Percentiles rank a stretch among this genome's conserved stretches.
These are phyloP conservation scores for Crithidia bombi DNA, from an alignment of 208 protist genomes.

Conservation along the genomic window DNA sequence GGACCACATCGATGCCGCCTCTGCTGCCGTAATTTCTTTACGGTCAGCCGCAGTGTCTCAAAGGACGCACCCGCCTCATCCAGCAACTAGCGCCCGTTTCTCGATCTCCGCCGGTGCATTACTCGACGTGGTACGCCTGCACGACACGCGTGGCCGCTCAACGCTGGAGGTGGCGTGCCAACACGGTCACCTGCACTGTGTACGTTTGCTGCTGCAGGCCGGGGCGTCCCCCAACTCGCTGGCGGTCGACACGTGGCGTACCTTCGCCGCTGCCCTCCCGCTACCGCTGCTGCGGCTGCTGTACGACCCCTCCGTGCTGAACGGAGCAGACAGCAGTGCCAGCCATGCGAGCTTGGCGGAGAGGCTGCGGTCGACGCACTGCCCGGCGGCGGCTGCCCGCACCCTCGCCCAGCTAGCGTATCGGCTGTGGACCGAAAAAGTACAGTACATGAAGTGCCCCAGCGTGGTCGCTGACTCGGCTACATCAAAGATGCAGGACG, in stretches of 20 bases:
- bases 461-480: not conserved
- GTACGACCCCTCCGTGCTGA: conserved; percentile 27
- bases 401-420: conserved; percentile 39
- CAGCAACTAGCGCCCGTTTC: not conserved
- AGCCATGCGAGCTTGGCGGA: conserved; percentile 15
- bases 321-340: conserved; percentile 4
- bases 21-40: not conserved
- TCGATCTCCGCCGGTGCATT: no score
- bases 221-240: conserved; percentile 27
- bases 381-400: conserved; percentile 33
- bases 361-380: conserved; percentile 28
- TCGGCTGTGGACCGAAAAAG: conserved; percentile 55
- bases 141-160: conserved; percentile 6
- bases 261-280: conserved; percentile 5
- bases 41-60: not conserved
- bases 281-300: conserved; percentile 29
- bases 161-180: conserved; percentile 30
- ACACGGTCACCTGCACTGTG: conserved; percentile 9
- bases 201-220: conserved; percentile 20
- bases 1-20: not conserved
- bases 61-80: not conserved
- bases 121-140: not conserved
- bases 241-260: not conserved
- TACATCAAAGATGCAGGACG: not conserved
- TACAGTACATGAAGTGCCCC: conserved; percentile 8